Evolutionary conservation across 306 rosid species (phyloP), one percentile per base, ranked within the genome.

Genomic region (Ceratonia siliqua): DNA sequence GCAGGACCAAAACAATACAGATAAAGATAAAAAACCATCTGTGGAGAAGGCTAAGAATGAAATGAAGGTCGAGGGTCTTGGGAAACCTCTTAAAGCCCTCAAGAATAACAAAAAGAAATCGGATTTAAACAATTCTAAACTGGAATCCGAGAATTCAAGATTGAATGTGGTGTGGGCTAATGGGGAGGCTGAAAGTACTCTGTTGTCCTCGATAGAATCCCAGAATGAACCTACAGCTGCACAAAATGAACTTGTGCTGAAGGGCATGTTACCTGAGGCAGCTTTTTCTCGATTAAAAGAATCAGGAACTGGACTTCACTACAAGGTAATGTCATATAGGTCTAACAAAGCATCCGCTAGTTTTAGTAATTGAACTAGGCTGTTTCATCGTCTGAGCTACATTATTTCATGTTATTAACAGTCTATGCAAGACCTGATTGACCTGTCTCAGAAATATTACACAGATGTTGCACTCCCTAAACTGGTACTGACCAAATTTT

Each of bases 11-110:
- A 91, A 85, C 85, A 94, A 79, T 81, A 35, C 95, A 20, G 91
- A 86, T 24, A 94, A 91, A 73, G 98, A 91, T 78, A 94, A 88
- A 87, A 91, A 91, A 81, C 81, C 89, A 22, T 79, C 86, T 13
- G 43, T 68, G 76, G 96, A 87, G 82, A 89, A 88, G 85, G 82
- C 78, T 68, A 91, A 80, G 85, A 88, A 87, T 74, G 98, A 94
- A 78, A 84, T 94, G 94, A 90, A 88, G 88, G 96, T 94, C 0
- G 98, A 94, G 81, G 99, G 99, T 76, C 99, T 94, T 72, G 99
- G 99, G 39, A 94, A 85, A 86, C 99, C 96, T 74, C 97, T 94
- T 52, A 94, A 74, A 82, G 89, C 96, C 72, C 94, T 94, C 38
- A 91, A 82, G 91, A 94, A 83, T 70, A 80, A 45, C 70, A 94